These are phyloP conservation scores for Botrytis byssoidea DNA, from an alignment of 2,329 filamentous ascomycete genomes.

Conservation along the genomic window DNA sequence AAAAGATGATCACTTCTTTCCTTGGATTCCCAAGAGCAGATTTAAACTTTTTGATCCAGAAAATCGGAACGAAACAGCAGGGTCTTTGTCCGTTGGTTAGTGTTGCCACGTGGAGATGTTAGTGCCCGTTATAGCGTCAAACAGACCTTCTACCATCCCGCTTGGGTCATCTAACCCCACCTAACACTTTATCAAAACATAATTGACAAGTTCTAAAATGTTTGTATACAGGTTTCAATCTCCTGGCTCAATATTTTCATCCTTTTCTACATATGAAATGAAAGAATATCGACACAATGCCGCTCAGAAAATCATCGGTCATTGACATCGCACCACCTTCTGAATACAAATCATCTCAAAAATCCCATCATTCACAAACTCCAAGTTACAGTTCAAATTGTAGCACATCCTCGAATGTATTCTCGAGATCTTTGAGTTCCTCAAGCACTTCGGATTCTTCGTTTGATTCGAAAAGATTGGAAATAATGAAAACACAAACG, in stretches of 20 bases:
- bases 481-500: slow-evolving; percentile 4
- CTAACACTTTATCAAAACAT: background rate
- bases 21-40: too few species aligned
- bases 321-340: background rate
- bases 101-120: background rate
- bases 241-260: background rate
- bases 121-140: background rate
- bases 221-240: background rate
- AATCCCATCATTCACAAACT: background rate
- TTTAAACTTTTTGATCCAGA: background rate
- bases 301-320: background rate
- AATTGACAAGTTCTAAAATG: background rate
- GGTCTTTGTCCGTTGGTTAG: background rate
- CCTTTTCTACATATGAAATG: background rate
- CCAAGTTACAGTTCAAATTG: background rate
- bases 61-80: background rate
- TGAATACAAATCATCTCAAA: background rate
- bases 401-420: slow-evolving; percentile 1
- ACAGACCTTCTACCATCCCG: background rate
- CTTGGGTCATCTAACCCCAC: background rate
- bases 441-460: background rate
- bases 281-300: background rate
- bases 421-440: background rate
- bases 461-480: background rate
- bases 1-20: background rate